Conservation (phyloP, 371 early-diverging fungal species). For the Rhizopus stolonifer region DNA sequence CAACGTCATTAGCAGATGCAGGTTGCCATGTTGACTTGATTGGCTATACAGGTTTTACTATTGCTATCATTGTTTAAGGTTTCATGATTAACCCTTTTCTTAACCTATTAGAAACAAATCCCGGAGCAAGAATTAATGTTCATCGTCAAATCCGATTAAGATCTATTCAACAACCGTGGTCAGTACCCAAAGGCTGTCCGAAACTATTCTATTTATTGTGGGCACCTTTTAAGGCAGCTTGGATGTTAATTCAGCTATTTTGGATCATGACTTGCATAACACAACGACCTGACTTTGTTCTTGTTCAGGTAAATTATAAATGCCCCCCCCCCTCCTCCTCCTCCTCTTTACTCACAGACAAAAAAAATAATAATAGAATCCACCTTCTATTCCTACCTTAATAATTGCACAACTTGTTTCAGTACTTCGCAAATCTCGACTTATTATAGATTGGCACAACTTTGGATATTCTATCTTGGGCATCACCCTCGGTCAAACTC, state of each 20-base stretch:
- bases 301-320: conserved; percentile 82
- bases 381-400: conserved; percentile 93
- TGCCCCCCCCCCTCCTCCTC: no score
- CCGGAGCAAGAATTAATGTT: conserved; percentile 32
- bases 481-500: conserved; percentile 62
- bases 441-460: conserved; percentile 98
- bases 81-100: neutral
- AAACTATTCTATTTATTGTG: conserved; percentile 55
- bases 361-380: conserved; percentile 66
- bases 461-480: conserved; percentile 89
- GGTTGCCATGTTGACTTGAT: conserved; percentile 80
- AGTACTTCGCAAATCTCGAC: conserved; percentile 56
- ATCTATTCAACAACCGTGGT: conserved; percentile 41
- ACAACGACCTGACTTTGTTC: conserved; percentile 61
- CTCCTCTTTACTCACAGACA: neutral
- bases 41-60: conserved; percentile 69
- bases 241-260: conserved; percentile 44
- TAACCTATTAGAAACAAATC: conserved; percentile 36
- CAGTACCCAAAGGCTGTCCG: conserved; percentile 56
- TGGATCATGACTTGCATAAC: conserved; percentile 47
- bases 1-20: conserved; percentile 72
- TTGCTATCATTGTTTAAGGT: no score
- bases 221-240: conserved; percentile 67
- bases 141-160: conserved; percentile 48
- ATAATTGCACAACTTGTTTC: conserved; percentile 68